phyloP scores from a whole-genome alignment of 176 grass and related monocot genomes.

The Carex parvula region DNA sequence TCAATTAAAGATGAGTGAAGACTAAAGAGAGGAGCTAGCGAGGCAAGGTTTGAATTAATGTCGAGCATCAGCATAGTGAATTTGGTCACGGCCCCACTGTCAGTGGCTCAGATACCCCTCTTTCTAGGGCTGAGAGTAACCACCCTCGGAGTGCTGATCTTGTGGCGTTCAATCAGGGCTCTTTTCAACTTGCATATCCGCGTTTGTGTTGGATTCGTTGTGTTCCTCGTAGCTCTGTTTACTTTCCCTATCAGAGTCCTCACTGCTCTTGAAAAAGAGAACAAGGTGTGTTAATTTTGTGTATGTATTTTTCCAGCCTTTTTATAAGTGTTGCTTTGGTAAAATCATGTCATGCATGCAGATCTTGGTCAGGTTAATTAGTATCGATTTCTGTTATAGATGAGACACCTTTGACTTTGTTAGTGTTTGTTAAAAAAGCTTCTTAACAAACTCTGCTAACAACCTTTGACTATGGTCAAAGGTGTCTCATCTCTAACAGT shows the following conservation, averaged over 20 bases:
- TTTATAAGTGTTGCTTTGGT: neutral
- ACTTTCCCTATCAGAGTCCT: conserved; percentile 28
- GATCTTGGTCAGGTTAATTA: neutral
- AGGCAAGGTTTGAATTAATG: neutral
- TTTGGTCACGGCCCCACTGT: conserved; percentile 5
- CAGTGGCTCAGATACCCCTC: conserved; percentile 19
- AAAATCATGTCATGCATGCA: neutral
- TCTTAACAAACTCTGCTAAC: too few species aligned
- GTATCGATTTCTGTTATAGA: neutral
- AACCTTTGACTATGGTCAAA: too few species aligned
- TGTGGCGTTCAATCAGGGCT: conserved; percentile 14
- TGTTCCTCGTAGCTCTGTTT: conserved; percentile 17
- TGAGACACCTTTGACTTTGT: too few species aligned
- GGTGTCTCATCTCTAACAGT: too few species aligned
- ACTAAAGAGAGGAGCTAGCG: neutral
- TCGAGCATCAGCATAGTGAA: conserved; percentile 1
- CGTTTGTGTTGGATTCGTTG: conserved; percentile 14
- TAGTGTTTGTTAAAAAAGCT: too few species aligned
- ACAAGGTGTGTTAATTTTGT: neutral
- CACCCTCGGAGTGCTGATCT: neutral
- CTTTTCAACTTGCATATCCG: conserved; percentile 22
- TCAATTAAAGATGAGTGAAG: neutral
- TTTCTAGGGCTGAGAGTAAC: conserved; percentile 18
- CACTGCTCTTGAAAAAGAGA: conserved; percentile 29
- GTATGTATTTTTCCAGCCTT: neutral